These are phyloP conservation scores for Zasmidium angulare DNA, from an alignment of 2,329 filamentous ascomycete genomes.

Conservation along the genomic window DNA sequence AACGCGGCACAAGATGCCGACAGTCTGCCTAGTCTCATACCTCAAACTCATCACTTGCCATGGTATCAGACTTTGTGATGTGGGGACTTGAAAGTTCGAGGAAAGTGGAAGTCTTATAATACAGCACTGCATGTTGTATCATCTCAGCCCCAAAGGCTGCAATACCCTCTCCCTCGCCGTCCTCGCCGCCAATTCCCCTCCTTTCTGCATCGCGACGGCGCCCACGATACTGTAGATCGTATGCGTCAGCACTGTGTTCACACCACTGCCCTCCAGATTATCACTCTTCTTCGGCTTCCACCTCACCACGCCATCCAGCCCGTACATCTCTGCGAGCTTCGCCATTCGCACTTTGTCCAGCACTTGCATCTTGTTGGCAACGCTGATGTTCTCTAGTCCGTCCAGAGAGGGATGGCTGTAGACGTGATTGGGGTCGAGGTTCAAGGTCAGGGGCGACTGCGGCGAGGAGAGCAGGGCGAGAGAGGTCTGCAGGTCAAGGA, in stretches of 20 bases:
- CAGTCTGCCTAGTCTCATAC: no score
- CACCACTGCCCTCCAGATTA: constrained; percentile 70
- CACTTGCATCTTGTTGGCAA: constrained; percentile 59
- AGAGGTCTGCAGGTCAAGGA: constrained; percentile 64
- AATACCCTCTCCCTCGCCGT: constrained; percentile 77
- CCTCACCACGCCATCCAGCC: constrained; percentile 72
- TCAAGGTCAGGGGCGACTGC: constrained; percentile 7
- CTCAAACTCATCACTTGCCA: no score
- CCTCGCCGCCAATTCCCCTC: constrained; percentile 72
- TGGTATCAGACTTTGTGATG: no score
- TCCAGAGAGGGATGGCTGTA: constrained; percentile 70
- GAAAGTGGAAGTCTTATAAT: no score
- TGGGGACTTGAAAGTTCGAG: no score
- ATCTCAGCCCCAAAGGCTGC: constrained; percentile 57
- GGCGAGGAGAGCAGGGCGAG: constrained; percentile 58
- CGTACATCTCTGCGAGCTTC: constrained; percentile 66
- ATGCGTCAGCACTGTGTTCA: constrained; percentile 71
- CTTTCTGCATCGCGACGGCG: constrained; percentile 84
- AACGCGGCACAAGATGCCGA: no score
- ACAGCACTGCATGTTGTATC: no score
- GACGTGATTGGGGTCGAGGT: constrained; percentile 24
- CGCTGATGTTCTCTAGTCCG: constrained; percentile 70
- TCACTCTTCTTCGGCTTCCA: constrained; percentile 82
- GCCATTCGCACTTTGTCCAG: constrained; percentile 66
- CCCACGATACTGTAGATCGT: constrained; percentile 84